A percentile compares a stretch with the other conserved stretches of the same genome.
Evolutionary conservation across 352 stramenopile species (phyloP).

Genomic region (Phytophthora cryptogea): DNA sequence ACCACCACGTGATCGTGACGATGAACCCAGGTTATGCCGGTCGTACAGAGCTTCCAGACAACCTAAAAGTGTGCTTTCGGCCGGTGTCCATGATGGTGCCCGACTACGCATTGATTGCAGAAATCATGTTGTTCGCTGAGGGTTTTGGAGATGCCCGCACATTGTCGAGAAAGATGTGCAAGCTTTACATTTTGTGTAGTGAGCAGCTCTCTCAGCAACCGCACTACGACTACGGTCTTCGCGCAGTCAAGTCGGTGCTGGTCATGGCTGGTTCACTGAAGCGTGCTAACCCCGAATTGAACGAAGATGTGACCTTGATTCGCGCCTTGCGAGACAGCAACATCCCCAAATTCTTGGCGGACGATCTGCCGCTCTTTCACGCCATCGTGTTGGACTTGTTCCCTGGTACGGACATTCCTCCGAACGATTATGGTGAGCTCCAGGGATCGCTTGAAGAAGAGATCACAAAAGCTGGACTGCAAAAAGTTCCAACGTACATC

Average conservation of each 20-base stretch:
- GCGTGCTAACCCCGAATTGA: conserved; percentile 64
- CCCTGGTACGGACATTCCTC: conserved; percentile 79
- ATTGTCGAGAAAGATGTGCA: conserved; percentile 97
- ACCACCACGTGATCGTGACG: conserved; percentile 97
- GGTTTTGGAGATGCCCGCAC: conserved; percentile 94
- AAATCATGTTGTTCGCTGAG: conserved; percentile 97
- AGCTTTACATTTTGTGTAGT: conserved; percentile 92
- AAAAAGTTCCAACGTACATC: conserved; percentile 82
- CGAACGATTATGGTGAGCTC: conserved; percentile 88
- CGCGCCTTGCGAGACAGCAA: conserved; percentile 92
- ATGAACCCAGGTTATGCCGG: conserved; percentile 98
- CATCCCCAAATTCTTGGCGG: conserved; percentile 93
- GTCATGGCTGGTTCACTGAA: conserved; percentile 93
- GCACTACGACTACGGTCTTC: conserved; percentile 95
- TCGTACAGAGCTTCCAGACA: conserved; percentile 96
- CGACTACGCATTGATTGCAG: conserved; percentile 94
- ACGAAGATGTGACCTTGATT: conserved; percentile 92
- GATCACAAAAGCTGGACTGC: conserved; percentile 63
- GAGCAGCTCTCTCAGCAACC: conserved; percentile 94
- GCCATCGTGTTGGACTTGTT: conserved; percentile 93
- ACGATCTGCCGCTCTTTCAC: conserved; percentile 92
- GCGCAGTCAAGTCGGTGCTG: conserved; percentile 92
- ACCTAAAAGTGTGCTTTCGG: conserved; percentile 96
- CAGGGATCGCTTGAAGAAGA: conserved; percentile 63
- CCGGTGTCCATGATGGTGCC: conserved; percentile 97